These are phyloP conservation scores for Fusarium sp. DNA, from an alignment of 2,329 filamentous ascomycete species.

Conservation along the genomic window DNA sequence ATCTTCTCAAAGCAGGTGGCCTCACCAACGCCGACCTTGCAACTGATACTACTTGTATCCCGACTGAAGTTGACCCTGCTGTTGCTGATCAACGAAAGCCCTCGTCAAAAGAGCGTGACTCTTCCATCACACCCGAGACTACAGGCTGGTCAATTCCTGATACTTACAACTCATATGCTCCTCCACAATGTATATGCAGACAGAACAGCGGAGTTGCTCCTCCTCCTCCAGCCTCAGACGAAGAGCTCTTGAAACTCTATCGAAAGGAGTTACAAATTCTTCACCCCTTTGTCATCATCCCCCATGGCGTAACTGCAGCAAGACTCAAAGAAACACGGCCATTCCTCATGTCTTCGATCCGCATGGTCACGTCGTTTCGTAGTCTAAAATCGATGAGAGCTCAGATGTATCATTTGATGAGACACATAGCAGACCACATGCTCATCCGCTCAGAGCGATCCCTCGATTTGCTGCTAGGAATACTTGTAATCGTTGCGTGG, in stretches of 20 bases:
- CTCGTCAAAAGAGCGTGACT: conserved; percentile 29
- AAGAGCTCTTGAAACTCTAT: conserved; percentile 58
- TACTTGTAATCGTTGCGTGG: conserved; percentile 62
- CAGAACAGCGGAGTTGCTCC: conserved; percentile 53
- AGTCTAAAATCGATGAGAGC: conserved; percentile 60
- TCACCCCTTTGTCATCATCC: conserved; percentile 61
- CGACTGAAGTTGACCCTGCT: conserved; percentile 42
- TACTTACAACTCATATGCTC: conserved; percentile 59
- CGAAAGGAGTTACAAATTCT: conserved; percentile 55
- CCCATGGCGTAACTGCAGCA: conserved; percentile 49
- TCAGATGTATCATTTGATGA: conserved; percentile 61
- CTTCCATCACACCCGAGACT: conserved; percentile 16
- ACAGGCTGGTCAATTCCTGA: conserved; percentile 51
- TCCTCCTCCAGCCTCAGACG: conserved; percentile 57
- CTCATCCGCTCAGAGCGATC: conserved; percentile 62
- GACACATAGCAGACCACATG: conserved; percentile 60
- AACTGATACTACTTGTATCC: conserved; percentile 44
- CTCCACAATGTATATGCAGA: conserved; percentile 60
- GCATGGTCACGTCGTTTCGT: conserved; percentile 61
- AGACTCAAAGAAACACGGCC: conserved; percentile 55
- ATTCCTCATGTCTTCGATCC: conserved; percentile 61
- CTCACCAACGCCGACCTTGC: conserved; percentile 41
- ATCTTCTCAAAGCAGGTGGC: conserved; percentile 58
- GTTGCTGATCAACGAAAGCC: conserved; percentile 42
- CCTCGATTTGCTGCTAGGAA: conserved; percentile 60